Conservation (phyloP, 306 rosid species). For the Mimosa pudica region DNA sequence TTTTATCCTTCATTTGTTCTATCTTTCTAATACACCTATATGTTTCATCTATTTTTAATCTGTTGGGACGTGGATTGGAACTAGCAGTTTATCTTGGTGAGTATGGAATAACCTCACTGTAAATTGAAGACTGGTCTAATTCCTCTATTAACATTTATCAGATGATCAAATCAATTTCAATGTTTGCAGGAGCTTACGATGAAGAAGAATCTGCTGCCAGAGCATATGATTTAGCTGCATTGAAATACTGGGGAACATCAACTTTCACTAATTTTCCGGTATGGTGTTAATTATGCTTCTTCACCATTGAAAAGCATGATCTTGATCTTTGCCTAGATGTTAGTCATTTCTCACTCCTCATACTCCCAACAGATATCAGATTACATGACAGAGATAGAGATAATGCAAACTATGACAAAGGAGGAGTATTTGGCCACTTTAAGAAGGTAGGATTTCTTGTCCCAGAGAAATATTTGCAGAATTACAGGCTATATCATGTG, state of each 20-base stretch:
- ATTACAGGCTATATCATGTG: too few relatives aligned
- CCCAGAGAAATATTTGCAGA: background rate
- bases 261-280: constrained; percentile 78
- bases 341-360: background rate
- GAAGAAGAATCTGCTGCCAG: constrained; percentile 84
- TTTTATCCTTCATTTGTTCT: constrained; percentile 4
- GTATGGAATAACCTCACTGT: background rate
- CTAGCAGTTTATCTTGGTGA: constrained; percentile 71
- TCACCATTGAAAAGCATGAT: background rate
- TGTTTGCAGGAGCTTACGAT: constrained; percentile 69
- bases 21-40: background rate
- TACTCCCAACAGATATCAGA: constrained; percentile 54
- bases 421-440: constrained; percentile 82
- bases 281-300: constrained; percentile 14
- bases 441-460: constrained; percentile 58
- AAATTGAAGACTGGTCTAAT: background rate
- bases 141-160: background rate
- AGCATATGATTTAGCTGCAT: constrained; percentile 84
- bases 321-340: constrained; percentile 20
- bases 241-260: constrained; percentile 77
- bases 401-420: constrained; percentile 71
- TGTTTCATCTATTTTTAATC: constrained; percentile 12
- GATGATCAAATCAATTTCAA: background rate
- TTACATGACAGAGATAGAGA: constrained; percentile 62
- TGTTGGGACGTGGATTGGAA: constrained; percentile 35